These are phyloP conservation scores for Rhododendron ovatum DNA, from an alignment of 148 eudicot genomes.

Conservation along the genomic window DNA sequence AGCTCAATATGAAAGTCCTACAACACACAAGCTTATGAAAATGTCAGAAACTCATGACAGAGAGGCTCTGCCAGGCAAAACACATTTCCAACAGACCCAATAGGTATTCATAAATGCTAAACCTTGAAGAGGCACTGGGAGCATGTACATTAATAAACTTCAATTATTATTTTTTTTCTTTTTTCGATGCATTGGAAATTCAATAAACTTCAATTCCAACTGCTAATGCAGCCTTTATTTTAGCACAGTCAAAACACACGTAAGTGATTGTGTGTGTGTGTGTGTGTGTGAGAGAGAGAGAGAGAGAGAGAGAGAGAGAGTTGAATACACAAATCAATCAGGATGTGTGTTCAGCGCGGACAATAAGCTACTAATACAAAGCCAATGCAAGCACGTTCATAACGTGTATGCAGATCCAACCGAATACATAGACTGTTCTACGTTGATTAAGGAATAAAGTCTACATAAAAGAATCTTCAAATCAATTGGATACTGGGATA, in stretches of 20 bases:
- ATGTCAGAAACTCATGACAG: neutral
- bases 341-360: neutral
- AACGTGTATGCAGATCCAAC: neutral
- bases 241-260: neutral
- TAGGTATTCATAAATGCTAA: neutral
- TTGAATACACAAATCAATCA: neutral
- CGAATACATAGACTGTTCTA: neutral
- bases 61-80: neutral
- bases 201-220: neutral
- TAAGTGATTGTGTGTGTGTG: neutral
- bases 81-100: neutral
- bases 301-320: neutral
- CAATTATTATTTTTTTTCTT: no score
- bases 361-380: neutral
- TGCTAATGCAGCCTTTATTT: neutral
- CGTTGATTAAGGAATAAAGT: neutral
- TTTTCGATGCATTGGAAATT: neutral
- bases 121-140: neutral
- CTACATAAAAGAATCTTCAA: neutral
- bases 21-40: neutral
- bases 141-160: neutral
- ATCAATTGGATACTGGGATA: neutral
- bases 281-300: neutral
- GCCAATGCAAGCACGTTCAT: neutral
- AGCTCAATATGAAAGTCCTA: neutral